Evolutionary conservation across 75 land plant genomes (phyloP), one percentile per base, ranked within the genome.

Genomic region (Larix kaempferi): DNA sequence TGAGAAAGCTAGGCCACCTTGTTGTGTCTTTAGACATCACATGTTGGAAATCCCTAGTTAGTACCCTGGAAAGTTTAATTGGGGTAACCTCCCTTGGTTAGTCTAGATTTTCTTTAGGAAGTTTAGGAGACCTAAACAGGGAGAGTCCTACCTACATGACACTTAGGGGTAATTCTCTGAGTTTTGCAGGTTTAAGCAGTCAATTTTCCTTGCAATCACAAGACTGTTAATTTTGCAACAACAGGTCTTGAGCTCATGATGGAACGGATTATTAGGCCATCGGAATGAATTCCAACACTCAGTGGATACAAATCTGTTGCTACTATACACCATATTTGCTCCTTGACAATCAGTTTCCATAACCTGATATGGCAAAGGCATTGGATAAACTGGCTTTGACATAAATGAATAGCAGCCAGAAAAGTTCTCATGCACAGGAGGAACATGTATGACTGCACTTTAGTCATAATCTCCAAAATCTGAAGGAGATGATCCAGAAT

Each of bases 401-500:
- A 85, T 82, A 76, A 87, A 87, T 49, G 81, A 85, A 3, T 79
- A 79, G 25, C 83, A 83, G 21, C 71, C 77, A 55, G 89, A 59
- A 57, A 84, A 78, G 80, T 64, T 84, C 52, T 66, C 76, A 33
- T 73, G 79, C 35, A 23, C 58, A 35, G 85, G 74, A 63, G 57
- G 82, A 17, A 41, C 8, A 29, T 56, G 79, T 54, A 56, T 59
- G 37, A 87, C 80, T 44, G 71, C 73, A 16, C 52, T 73, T 12
- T 44, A 77, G 25, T 89, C 91, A 65, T 56, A 62, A n/a, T 84
- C 87, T 62, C 89, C 87, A 49, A 81, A 75, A 77, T 87, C 89
- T 54, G 91, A 89, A 29, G 17, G 84, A 21, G 87, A 89, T 55
- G 86, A 84, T 72, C 78, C 79, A 27, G 89, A 89, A 44, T 82